These are phyloP conservation scores for Trypanosoma brucei DNA, from an alignment of 208 protist species.

Conservation along the genomic window DNA sequence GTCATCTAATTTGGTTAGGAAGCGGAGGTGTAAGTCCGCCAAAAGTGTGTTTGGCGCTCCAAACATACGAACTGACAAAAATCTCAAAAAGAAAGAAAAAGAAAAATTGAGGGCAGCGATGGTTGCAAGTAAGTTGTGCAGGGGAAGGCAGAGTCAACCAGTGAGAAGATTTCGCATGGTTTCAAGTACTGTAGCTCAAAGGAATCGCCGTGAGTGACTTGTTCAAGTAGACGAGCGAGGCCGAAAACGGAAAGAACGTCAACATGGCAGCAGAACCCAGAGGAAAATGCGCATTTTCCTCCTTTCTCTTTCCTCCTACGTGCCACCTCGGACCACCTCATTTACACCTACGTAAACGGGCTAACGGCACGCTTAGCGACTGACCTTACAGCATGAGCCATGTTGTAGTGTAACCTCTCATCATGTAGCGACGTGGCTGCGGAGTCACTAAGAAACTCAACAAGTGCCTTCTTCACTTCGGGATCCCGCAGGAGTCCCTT, in stretches of 20 bases:
- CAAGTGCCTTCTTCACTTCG: constrained; percentile 46
- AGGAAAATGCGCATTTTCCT: too few species aligned
- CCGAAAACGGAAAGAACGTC: too few species aligned
- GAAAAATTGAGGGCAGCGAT: neutral
- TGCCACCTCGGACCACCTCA: too few species aligned
- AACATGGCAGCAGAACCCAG: too few species aligned
- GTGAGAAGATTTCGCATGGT: too few species aligned
- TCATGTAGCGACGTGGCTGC: constrained; percentile 43
- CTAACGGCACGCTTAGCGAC: constrained; percentile 42
- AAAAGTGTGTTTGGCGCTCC: constrained; percentile 24
- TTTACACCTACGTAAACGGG: constrained; percentile 28
- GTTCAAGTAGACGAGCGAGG: too few species aligned
- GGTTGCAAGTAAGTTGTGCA: too few species aligned
- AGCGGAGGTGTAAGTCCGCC: constrained; percentile 65
- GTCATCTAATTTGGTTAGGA: constrained; percentile 72
- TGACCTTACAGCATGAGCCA: constrained; percentile 52
- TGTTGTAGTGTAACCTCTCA: constrained; percentile 56
- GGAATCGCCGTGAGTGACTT: too few species aligned
- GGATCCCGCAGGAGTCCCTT: constrained; percentile 53
- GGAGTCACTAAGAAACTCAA: constrained; percentile 53
- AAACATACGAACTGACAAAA: constrained; percentile 18
- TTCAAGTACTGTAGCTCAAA: too few species aligned
- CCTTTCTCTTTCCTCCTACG: too few species aligned
- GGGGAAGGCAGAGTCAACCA: too few species aligned
- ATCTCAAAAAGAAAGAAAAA: constrained; percentile 1